Evolutionary conservation across 306 rosid genomes (phyloP), one percentile per base, ranked within the genome.

Genomic region (Malus fusca): DNA sequence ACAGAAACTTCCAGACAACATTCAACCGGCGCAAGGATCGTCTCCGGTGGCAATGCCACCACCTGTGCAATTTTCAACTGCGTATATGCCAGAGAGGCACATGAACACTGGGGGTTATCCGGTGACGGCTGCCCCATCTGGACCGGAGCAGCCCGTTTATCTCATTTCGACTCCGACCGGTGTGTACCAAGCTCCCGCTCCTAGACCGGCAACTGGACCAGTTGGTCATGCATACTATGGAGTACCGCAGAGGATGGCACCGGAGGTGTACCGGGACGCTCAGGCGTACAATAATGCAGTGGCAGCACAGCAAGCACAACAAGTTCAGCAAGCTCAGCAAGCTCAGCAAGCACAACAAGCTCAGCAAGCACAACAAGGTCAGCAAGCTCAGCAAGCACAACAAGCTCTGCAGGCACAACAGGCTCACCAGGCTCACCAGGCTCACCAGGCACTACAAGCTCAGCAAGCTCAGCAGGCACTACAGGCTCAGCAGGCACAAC

Each of bases 91-190:
- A 3, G 95, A 88, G 35, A 69, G 88, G 71, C 90, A 87, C 11
- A 78, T 84, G 79, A 81, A 69, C 53, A 65, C 82, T 13, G 71
- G 88, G 9, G 90, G 83, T 70, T 89, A 84, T 61, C 66, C 90
- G 33, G 4, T 88, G 28, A 64, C 80, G 15, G 73, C 71, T 13
- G 72, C 75, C 33, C 81, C 73, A 35, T 22, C 82, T 11, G 88
- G 86, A 21, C 48, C 78, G 8, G 91, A 90, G 59, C 94, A 77
- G 48, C 92, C 87, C n/a, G 83, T 93, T 53, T 93, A 88, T 83
- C 72, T 88, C 70, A 76, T 93, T 64, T 85, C 80, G 26, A 88
- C 94, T 1, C 87, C 87, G 2, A 69, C 82, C 0, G 97, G 93
- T 8, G 58, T 90, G 2, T 88, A 77, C 59, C 98, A 93, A 68